A percentile compares a stretch with the other conserved stretches of the same genome.
phyloP scores from a whole-genome alignment of 352 stramenopile species.

The Phytophthora kernoviae region DNA sequence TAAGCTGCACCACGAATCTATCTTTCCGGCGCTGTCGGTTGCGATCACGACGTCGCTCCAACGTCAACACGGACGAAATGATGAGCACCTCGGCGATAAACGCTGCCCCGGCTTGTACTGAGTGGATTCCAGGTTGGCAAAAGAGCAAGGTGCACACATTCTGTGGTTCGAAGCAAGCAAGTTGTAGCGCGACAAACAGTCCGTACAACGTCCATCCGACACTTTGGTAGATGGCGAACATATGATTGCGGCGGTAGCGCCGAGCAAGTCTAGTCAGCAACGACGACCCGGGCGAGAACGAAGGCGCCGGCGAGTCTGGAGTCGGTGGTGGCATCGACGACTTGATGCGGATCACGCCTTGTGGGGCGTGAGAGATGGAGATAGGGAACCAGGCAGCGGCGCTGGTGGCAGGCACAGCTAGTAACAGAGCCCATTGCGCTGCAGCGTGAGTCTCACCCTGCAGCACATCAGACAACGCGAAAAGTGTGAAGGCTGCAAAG shows the following conservation, averaged over 20 bases:
- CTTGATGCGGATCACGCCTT: constrained; percentile 20
- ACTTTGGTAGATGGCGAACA: constrained; percentile 56
- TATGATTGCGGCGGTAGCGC: constrained; percentile 35
- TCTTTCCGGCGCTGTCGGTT: constrained; percentile 21
- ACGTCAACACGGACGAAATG: constrained; percentile 61
- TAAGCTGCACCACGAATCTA: constrained; percentile 54
- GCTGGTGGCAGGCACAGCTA: constrained; percentile 47
- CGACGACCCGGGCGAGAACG: constrained; percentile 7
- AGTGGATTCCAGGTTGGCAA: constrained; percentile 39
- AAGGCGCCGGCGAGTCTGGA: constrained; percentile 3
- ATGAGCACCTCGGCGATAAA: constrained; percentile 68
- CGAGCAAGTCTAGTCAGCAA: constrained; percentile 10
- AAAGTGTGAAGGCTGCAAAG: constrained; percentile 55
- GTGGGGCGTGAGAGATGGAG: constrained; percentile 29
- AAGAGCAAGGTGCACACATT: constrained; percentile 13
- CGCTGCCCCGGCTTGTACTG: constrained; percentile 42
- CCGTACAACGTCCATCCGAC: constrained; percentile 50
- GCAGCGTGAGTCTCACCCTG: constrained; percentile 28
- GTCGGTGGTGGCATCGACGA: not conserved
- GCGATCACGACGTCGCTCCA: constrained; percentile 36
- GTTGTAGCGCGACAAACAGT: constrained; percentile 34
- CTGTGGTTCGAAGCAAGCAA: constrained; percentile 18
- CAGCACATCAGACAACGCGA: constrained; percentile 42
- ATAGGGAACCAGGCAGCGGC: constrained; percentile 42
- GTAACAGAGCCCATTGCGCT: constrained; percentile 40